Base-by-base conservation (phyloP, 1,284 basidiomycete genomes). In the Fomitopsis pinicola region DNA sequence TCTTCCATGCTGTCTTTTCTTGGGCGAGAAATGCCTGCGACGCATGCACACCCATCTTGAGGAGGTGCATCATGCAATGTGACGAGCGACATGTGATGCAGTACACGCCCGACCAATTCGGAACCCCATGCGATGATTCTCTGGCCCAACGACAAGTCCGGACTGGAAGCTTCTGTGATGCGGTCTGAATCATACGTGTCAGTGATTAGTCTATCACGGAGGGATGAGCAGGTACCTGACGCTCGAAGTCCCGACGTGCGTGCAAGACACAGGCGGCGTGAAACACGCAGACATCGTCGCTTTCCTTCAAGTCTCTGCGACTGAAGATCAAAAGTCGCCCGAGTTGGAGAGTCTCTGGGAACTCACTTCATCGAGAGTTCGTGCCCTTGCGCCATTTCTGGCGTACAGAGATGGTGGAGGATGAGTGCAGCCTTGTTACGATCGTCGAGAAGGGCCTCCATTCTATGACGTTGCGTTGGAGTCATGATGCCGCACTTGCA, bases 401-500 rank as follows among this genome's bases (percentile, higher is more conserved):
- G 46, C 9, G 61, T 54, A 3, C 57, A 42, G 19, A 48, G 35
- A 17, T 63, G 64, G 19, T n/a, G 28, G 40, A 80, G 68, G 19
- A 66, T 69, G 30, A 59, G 67, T 38, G 72, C 69, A 1, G 80
- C 82, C 9, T 66, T 68, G 62, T 84, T 81, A 56, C 80, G 75
- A 12, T 73, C 72, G 19, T 61, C 60, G 6, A 83, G 58, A 14
- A 85, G 67, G 5, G 69, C 67, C 3, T 64, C 62, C 61, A 80
- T 78, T 2, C 78, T 74, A 44, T 80, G 79, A 64, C 77, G 80
- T 67, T 90, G 88, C 57, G 78, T 76, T 0, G 87, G 82, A 10
- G 72, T 63, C 89, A 91, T 89, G 5, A 57, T 12, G 45, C 69
- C 72, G 67, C 91, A 92, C 42, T 59, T 66, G 67, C 90, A 92